Percentiles rank a stretch among this genome's conserved stretches.
Conservation (phyloP, 2,329 filamentous ascomycete genomes). For the Aspergillus fumigatiaffinis region DNA sequence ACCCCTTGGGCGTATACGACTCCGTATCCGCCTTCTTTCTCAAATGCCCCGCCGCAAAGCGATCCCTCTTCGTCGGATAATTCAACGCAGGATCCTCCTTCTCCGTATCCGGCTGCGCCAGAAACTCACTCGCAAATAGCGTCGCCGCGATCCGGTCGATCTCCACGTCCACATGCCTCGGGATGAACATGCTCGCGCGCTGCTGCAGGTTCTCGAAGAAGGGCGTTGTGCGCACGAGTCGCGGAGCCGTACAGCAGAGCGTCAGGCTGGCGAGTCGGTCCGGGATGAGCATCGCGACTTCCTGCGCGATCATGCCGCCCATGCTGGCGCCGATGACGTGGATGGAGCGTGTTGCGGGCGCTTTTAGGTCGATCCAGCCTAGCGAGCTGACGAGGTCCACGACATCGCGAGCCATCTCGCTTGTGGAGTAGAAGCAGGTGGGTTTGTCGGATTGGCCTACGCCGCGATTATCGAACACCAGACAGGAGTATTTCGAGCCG, state of each 20-base stretch:
- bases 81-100: constrained; percentile 32
- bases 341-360: constrained; percentile 44
- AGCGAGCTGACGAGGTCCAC: constrained; percentile 67
- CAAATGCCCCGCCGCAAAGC: constrained; percentile 76
- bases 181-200: constrained; percentile 57
- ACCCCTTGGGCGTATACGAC: constrained; percentile 62
- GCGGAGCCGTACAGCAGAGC: constrained; percentile 60
- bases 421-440: constrained; percentile 71
- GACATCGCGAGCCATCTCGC: constrained; percentile 76
- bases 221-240: constrained; percentile 54
- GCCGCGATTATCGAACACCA: constrained; percentile 80
- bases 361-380: constrained; percentile 55
- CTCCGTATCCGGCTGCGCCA: constrained; percentile 58
- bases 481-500: constrained; percentile 63
- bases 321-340: constrained; percentile 77
- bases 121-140: constrained; percentile 64
- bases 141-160: constrained; percentile 61
- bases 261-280: constrained; percentile 53
- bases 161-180: constrained; percentile 65
- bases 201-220: constrained; percentile 62
- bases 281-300: constrained; percentile 51
- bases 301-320: constrained; percentile 90
- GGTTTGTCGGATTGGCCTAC: constrained; percentile 79
- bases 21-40: constrained; percentile 61
- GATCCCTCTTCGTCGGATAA: constrained; percentile 75